Conservation (phyloP, 257 asterid species). For the Lithospermum erythrorhizon region DNA sequence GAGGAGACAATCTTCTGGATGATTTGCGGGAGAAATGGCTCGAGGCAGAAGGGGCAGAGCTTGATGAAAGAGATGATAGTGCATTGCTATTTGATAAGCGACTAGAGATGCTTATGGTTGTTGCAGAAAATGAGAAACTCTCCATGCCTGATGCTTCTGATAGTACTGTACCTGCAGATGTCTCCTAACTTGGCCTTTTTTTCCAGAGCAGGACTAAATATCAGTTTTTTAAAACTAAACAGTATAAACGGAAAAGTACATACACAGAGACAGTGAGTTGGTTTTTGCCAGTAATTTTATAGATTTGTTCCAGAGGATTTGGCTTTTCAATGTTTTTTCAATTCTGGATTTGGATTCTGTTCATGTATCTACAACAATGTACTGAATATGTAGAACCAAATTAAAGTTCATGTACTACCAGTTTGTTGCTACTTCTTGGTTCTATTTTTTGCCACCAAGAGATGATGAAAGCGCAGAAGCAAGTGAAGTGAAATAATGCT, state of each 20-base stretch:
- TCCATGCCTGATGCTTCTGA: constrained; percentile 10
- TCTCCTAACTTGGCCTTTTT: neutral
- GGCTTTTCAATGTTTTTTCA: no score
- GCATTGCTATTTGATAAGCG: constrained; percentile 71
- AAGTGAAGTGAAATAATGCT: no score
- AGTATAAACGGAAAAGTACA: neutral
- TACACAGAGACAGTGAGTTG: no score
- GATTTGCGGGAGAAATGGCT: constrained; percentile 93
- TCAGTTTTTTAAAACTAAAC: neutral
- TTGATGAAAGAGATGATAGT: constrained; percentile 65
- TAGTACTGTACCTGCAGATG: neutral
- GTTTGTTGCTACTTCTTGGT: no score
- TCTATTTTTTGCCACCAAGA: no score
- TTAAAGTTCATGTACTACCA: no score
- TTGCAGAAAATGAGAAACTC: constrained; percentile 49
- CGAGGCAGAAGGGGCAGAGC: constrained; percentile 78
- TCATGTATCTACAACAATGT: no score
- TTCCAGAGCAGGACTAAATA: neutral
- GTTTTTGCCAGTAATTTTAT: no score
- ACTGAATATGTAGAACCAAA: no score
- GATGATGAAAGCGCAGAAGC: no score
- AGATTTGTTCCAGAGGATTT: no score
- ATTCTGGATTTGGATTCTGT: no score
- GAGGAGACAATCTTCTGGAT: constrained; percentile 65
- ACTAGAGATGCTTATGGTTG: constrained; percentile 77